Conservation (phyloP, 1,139 yeast genomes). For the Yamadazyma triangularis region DNA sequence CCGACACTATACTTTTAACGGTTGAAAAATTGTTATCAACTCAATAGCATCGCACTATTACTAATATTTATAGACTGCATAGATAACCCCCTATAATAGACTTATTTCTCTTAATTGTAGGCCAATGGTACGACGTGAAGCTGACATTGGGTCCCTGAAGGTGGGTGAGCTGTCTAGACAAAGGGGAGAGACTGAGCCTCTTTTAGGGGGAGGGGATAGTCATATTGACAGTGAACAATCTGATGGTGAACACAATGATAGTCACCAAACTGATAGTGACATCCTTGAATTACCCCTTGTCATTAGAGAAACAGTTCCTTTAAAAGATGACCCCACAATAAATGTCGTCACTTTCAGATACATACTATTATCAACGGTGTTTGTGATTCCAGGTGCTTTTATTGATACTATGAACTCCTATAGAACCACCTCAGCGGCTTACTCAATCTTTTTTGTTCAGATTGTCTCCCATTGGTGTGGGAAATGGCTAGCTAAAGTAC, state of each 20-base stretch:
- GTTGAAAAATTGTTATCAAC: constrained; percentile 13
- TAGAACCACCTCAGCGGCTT: constrained; percentile 44
- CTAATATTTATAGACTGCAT: neutral
- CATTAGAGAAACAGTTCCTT: constrained; percentile 30
- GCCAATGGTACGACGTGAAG: no score
- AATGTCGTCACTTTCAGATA: constrained; percentile 41
- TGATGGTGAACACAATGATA: no score
- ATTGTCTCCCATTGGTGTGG: constrained; percentile 42
- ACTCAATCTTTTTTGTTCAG: constrained; percentile 43
- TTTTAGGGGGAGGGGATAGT: no score
- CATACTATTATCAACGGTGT: constrained; percentile 31
- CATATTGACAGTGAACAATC: no score
- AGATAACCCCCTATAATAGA: neutral
- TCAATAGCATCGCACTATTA: constrained; percentile 1
- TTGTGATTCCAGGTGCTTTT: constrained; percentile 46
- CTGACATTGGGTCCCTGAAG: no score
- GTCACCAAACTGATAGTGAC: constrained; percentile 11
- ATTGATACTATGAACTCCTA: constrained; percentile 45
- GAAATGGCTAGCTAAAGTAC: constrained; percentile 28
- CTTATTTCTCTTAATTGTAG: no score
- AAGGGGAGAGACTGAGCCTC: constrained; percentile 2
- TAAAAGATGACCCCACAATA: constrained; percentile 30
- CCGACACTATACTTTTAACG: constrained; percentile 9
- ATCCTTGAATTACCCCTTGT: constrained; percentile 22
- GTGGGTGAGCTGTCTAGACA: neutral